Evolutionary conservation across 768 basidiomycete species (phyloP), one percentile per base, ranked within the genome.

Genomic region (Auricularia heimuer): DNA sequence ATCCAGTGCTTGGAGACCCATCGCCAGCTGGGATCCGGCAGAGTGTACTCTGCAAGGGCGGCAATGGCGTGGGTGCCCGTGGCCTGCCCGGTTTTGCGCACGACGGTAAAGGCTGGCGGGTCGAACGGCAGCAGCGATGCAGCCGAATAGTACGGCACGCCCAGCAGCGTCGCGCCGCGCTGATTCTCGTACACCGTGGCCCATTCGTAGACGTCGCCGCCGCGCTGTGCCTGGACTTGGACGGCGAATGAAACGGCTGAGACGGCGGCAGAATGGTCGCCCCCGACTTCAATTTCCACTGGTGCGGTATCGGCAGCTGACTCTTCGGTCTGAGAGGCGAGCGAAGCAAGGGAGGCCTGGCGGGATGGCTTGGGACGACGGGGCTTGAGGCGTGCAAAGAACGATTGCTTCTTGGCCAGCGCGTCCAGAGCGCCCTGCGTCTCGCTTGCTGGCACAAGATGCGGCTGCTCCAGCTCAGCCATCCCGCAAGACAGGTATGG

Each of bases 1-100:
- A 92, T 89, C 90, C 90, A 93, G 6, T 82, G 75, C 54, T 82
- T 82, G 51, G 88, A 90, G 1, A 91, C 84, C 90, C 90, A 93
- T 62, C 76, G 81, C 91, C 91, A 93, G 24, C 80, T 82, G 29
- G 89, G 90, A 68, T 92, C 88, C 2, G 90, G 90, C 33, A 92
- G 80, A 8, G 88, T 87, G 69, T 87, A 93, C 64, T 81, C 80
- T 3, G 75, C 72, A 3, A 90, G 80, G 7, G 85, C 79, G 67
- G 85, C 83, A 58, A 78, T 74, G 34, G 37, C 56, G 58, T 33
- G 47, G 10, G 77, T 75, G 29, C 79, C 80, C 10, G 69, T 67
- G 62, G 39, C 63, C 21, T 34, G 58, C 65, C 64, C 65, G 21
- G 65, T 54, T n/a, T 73, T 68, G 0, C 39, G 39, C 39, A 88